phyloP scores from a whole-genome alignment of 352 stramenopile species.

The Globisporangium paroecandrum region DNA sequence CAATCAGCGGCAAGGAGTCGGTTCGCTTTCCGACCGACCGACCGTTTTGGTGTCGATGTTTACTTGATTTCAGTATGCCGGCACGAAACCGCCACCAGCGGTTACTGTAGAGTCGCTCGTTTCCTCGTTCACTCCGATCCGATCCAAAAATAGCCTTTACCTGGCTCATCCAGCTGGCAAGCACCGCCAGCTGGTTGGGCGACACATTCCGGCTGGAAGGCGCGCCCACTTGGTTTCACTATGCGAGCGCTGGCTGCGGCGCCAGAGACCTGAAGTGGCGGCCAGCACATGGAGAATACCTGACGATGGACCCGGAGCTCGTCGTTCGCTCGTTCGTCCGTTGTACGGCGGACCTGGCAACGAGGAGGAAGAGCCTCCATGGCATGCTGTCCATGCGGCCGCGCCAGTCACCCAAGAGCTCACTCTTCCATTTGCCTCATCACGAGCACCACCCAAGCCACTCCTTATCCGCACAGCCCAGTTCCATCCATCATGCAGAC shows the following conservation, averaged over 20 bases:
- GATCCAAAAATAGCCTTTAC: constrained; percentile 13
- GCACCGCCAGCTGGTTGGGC: constrained; percentile 8
- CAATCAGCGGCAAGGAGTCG: neutral
- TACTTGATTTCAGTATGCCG: constrained; percentile 4
- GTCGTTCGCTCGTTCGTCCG: neutral
- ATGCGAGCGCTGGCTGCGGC: neutral
- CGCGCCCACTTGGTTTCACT: constrained; percentile 3
- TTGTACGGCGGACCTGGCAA: neutral
- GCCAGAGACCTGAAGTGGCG: constrained; percentile 9
- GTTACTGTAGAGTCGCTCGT: neutral
- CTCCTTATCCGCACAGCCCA: neutral
- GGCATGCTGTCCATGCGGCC: neutral
- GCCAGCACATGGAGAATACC: constrained; percentile 1
- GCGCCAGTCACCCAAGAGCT: neutral
- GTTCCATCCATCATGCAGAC: constrained; percentile 12
- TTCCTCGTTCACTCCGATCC: neutral
- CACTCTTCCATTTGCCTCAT: constrained; percentile 16
- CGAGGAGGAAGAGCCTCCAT: neutral
- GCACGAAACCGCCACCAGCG: neutral
- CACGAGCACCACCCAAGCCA: neutral
- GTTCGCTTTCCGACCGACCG: constrained; percentile 6
- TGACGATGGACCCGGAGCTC: neutral
- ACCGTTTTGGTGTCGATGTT: neutral
- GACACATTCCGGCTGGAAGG: neutral
- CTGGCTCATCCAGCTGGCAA: neutral